Base-by-base conservation (phyloP, 2,329 filamentous ascomycete species). In the Colletotrichum orchidophilum region DNA sequence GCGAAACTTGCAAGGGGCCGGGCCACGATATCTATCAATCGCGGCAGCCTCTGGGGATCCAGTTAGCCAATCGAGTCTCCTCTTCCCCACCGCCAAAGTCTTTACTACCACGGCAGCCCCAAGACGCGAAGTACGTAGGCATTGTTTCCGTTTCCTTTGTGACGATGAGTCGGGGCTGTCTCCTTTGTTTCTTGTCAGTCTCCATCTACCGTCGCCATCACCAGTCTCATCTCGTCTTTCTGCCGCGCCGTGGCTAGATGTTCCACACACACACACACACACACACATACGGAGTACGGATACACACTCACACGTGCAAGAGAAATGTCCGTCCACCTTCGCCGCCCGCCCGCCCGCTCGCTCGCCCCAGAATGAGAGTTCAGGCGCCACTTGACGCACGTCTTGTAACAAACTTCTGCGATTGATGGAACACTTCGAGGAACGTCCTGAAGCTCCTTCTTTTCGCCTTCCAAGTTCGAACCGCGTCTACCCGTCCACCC, bases 361-460 rank as follows among this genome's bases (percentile, higher is more conserved):
- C 66, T 35, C 63, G 46, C 66, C 61, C 57, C 57, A 62, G 67
- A 58, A 60, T 52, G 27, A 73, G 66, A 74, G 75, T 76, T 75
- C 75, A 78, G 77, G 78, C 77, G 77, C 76, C 74, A 79, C 77
- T 78, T 81, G 80, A 81, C 74, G 79, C 81, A 82, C 64, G 77
- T 77, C 76, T 78, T 81, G 79, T 81, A 79, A 80, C 80, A 79
- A 70, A 64, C 69, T 71, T 59, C 63, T 31, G 55, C 52, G 70
- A 71, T 62, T 60, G 74, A 74, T 80, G 76, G 77, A 79, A 79
- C 76, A 76, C 67, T 74, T 46, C 75, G 75, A 76, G 74, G 76
- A 80, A 79, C 70, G 63, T 73, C 70, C 72, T 69, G 63, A 59
- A 61, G 46, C 70, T 69, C 53, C 60, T 70, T 64, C 50, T 61